Conservation (phyloP, 768 basidiomycete genomes). For the Podaxis pistillaris region DNA sequence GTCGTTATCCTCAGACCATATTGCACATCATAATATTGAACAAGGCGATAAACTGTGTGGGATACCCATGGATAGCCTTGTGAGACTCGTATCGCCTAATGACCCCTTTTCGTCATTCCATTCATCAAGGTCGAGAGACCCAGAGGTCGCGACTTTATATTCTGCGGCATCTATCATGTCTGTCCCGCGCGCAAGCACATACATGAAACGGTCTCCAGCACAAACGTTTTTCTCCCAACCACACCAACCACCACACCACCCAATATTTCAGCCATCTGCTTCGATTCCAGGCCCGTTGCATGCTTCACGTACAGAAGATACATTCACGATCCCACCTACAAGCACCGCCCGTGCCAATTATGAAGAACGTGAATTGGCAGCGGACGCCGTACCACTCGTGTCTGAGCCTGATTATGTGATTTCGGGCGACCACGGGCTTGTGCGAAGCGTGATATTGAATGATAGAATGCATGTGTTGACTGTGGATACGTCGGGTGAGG, state of each 20-base stretch:
- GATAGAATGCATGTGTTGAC: constrained; percentile 89
- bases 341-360: constrained; percentile 48
- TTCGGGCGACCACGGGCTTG: constrained; percentile 74
- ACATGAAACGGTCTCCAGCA: constrained; percentile 23
- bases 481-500: constrained; percentile 83
- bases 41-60: constrained; percentile 42
- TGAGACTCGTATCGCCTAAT: constrained; percentile 67
- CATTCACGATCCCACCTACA: constrained; percentile 30
- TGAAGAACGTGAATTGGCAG: constrained; percentile 76
- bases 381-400: constrained; percentile 64
- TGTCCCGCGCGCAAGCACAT: constrained; percentile 33
- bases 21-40: constrained; percentile 4
- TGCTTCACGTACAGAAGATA: constrained; percentile 36
- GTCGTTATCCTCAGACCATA: constrained; percentile 33
- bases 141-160: constrained; percentile 83
- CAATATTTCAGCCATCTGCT: neutral
- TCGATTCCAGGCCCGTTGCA: constrained; percentile 23
- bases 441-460: constrained; percentile 79
- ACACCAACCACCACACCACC: neutral
- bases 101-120: constrained; percentile 51
- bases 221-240: constrained; percentile 24
- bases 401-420: constrained; percentile 67
- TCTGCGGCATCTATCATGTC: constrained; percentile 82
- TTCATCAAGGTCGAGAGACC: constrained; percentile 49
- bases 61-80: constrained; percentile 69